These are phyloP conservation scores for Boletus coccyginus DNA, from an alignment of 768 basidiomycete genomes.

Conservation along the genomic window DNA sequence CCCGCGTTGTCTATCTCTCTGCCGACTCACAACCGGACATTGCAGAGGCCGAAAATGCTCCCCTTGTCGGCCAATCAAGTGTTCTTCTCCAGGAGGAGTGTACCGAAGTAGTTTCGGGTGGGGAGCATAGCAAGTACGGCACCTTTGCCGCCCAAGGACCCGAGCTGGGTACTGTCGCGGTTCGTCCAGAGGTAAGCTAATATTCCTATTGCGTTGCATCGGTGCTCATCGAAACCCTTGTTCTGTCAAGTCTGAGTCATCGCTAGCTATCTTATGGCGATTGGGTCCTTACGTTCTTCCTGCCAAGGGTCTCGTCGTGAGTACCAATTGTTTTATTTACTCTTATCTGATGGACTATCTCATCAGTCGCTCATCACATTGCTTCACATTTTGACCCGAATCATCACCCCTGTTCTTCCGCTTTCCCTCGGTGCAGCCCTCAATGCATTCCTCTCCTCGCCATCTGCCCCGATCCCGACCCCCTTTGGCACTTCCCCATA, in stretches of 20 bases:
- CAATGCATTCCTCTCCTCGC: slow-evolving; percentile 17
- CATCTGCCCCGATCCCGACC: slow-evolving; percentile 16
- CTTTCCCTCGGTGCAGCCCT: slow-evolving; percentile 55
- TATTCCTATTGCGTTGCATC: neutral
- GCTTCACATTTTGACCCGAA: slow-evolving; percentile 68
- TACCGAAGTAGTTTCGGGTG: slow-evolving; percentile 31
- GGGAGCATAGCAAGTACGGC: slow-evolving; percentile 63
- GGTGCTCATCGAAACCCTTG: neutral
- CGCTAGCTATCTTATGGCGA: slow-evolving; percentile 16
- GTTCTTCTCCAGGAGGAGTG: slow-evolving; percentile 55
- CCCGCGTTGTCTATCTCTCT: slow-evolving; percentile 59
- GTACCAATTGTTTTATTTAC: neutral
- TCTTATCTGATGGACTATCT: slow-evolving; percentile 1
- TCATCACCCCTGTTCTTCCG: slow-evolving; percentile 74
- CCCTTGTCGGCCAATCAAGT: slow-evolving; percentile 39
- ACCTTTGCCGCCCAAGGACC: slow-evolving; percentile 49
- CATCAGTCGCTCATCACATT: slow-evolving; percentile 61
- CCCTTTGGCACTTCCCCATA: slow-evolving; percentile 51
- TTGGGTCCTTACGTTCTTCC: slow-evolving; percentile 20
- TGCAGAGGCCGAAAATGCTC: slow-evolving; percentile 20
- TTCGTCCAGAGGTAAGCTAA: slow-evolving; percentile 10
- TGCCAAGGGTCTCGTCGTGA: slow-evolving; percentile 24
- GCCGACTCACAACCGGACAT: slow-evolving; percentile 17
- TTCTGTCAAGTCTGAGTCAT: slow-evolving; percentile 12
- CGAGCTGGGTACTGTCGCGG: neutral